Conservation (phyloP, 164 flowering plant genomes). For the grape (Vitis vinifera) region ASM3070453v1 NC_081811.1:28039001-28039500, state of each 20-base stretch:
- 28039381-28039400: conserved; percentile 12
- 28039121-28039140: conserved; percentile 38
- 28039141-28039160: conserved; percentile 24
- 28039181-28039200: conserved; percentile 21
- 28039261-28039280: conserved; percentile 33
- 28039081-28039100: conserved; percentile 24
- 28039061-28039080: conserved; percentile 30
- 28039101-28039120: conserved; percentile 29
- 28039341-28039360: conserved; percentile 29
- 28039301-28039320: conserved; percentile 39
- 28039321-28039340: conserved; percentile 26
- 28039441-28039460: not conserved
- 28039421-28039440: conserved; percentile 28
- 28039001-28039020: conserved; percentile 55
- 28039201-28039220: conserved; percentile 30
- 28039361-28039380: conserved; percentile 24
- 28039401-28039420: conserved; percentile 11
- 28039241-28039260: conserved; percentile 26
- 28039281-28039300: conserved; percentile 35
- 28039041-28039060: conserved; percentile 56
- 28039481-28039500: no score
- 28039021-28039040: conserved; percentile 59
- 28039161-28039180: conserved; percentile 20
- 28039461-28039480: not conserved
- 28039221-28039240: conserved; percentile 29